Evolutionary conservation across 179 eudicot genomes (phyloP).

Genomic region (Silene coronaria): DNA sequence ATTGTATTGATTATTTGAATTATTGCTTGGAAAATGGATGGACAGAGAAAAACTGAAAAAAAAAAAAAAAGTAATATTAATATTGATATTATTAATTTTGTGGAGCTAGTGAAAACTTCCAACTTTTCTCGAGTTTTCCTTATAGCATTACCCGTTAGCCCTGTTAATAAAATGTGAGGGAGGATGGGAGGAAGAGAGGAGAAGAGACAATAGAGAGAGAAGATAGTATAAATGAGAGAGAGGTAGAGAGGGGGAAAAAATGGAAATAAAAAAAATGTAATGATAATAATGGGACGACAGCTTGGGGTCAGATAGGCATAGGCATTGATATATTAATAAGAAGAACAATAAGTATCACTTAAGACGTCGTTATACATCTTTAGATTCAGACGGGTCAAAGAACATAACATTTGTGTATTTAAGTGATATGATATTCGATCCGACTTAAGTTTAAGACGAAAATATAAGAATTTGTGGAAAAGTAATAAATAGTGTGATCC

Average conservation of each 20-base stretch:
- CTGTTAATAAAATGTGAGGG: not conserved
- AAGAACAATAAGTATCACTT: too few relatives aligned
- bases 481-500: too few relatives aligned
- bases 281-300: slow-evolving; percentile 24
- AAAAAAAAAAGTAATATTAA: not conserved
- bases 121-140: too few relatives aligned
- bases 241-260: too few relatives aligned
- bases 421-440: too few relatives aligned
- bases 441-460: too few relatives aligned
- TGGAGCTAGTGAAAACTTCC: too few relatives aligned
- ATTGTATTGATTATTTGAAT: slow-evolving; percentile 12
- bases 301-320: slow-evolving; percentile 17
- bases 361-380: too few relatives aligned
- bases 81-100: not conserved
- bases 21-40: slow-evolving; percentile 18
- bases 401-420: too few relatives aligned
- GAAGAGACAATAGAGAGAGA: slow-evolving; percentile 16
- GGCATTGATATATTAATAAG: not conserved
- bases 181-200: slow-evolving; percentile 12
- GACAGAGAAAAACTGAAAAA: not conserved
- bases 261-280: not conserved
- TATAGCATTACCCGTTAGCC: too few relatives aligned
- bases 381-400: too few relatives aligned
- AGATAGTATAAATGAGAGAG: slow-evolving; percentile 10
- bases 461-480: too few relatives aligned